These are phyloP conservation scores for Picochlorum sp. DNA, from an alignment of 139 green algal species.

Conservation along the genomic window DNA sequence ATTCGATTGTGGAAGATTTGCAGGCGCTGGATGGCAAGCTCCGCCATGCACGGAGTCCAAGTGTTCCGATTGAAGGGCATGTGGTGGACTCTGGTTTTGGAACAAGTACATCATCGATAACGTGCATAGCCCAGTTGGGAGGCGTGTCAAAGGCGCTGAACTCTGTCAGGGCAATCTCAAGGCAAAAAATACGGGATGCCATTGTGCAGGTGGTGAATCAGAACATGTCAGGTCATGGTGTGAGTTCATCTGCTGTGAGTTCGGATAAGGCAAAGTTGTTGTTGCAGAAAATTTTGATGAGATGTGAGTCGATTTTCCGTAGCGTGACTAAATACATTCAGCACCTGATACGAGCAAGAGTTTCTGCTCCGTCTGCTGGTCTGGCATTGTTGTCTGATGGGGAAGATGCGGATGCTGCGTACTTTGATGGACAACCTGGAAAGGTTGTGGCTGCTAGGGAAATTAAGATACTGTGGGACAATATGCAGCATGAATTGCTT, in stretches of 20 bases:
- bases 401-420: not conserved
- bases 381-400: not conserved
- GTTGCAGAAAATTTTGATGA: too few relatives aligned
- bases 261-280: too few relatives aligned
- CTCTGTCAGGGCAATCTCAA: not conserved
- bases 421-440: not conserved
- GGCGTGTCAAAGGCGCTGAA: not conserved
- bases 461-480: not conserved
- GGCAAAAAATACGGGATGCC: not conserved
- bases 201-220: not conserved
- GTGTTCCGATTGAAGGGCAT: not conserved
- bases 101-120: not conserved
- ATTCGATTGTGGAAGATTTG: too few relatives aligned
- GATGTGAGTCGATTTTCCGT: too few relatives aligned
- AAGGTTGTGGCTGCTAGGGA: not conserved
- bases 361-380: not conserved
- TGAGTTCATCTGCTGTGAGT: too few relatives aligned
- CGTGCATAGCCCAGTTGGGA: not conserved
- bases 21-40: too few relatives aligned
- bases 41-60: not conserved
- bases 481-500: not conserved
- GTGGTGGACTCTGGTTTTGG: not conserved
- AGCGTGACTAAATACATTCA: too few relatives aligned
- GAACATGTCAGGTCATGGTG: too few relatives aligned
- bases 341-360: too few relatives aligned